Evolutionary conservation across 1,139 yeast species (phyloP).

Genomic region (Scheffersomyces titani): DNA sequence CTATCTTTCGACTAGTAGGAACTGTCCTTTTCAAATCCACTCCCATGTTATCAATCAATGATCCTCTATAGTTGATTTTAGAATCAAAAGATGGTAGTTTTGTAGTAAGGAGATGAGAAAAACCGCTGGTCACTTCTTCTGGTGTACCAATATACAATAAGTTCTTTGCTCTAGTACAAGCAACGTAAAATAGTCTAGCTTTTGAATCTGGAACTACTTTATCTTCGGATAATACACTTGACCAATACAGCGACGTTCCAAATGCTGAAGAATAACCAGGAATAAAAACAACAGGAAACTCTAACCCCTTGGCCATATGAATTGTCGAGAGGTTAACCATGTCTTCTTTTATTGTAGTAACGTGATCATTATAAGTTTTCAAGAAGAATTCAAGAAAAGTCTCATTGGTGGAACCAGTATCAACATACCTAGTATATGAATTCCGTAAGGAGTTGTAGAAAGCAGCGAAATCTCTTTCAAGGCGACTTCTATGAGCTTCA

Average conservation of each 20-base stretch:
- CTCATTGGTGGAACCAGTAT: slow-evolving; percentile 10
- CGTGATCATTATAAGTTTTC: slow-evolving; percentile 48
- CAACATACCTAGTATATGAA: slow-evolving; percentile 19
- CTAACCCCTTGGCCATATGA: slow-evolving; percentile 73
- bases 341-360: slow-evolving; percentile 25
- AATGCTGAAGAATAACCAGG: slow-evolving; percentile 28
- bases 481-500: slow-evolving; percentile 10
- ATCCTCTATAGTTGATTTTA: slow-evolving; percentile 1
- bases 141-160: slow-evolving; percentile 40
- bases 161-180: slow-evolving; percentile 61
- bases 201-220: slow-evolving; percentile 10
- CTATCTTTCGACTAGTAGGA: slow-evolving; percentile 6
- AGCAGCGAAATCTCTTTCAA: slow-evolving; percentile 20
- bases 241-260: slow-evolving; percentile 18
- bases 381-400: slow-evolving; percentile 40
- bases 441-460: slow-evolving; percentile 29
- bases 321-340: slow-evolving; percentile 59
- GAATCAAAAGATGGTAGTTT: slow-evolving; percentile 11
- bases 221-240: slow-evolving; percentile 9
- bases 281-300: slow-evolving; percentile 67
- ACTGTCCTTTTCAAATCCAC: slow-evolving; percentile 5
- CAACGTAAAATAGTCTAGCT: slow-evolving; percentile 58
- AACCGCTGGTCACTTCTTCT: neutral
- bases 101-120: slow-evolving; percentile 9
- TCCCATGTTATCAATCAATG: slow-evolving; percentile 8